phyloP scores from a whole-genome alignment of 345 rosid species.

The Arabidopsis arenosa region DNA sequence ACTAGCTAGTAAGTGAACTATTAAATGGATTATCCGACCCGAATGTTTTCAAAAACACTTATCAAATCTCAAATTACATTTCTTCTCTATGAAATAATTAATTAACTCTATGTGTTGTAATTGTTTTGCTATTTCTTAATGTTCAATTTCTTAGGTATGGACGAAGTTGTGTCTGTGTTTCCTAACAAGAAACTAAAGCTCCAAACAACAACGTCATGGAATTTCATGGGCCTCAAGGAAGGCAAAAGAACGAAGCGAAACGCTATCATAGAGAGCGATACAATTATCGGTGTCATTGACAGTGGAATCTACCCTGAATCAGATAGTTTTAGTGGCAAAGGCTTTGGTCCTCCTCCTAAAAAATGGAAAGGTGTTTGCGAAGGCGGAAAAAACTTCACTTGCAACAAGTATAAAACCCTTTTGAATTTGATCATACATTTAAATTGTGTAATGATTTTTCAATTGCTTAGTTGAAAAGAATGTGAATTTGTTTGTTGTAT shows the following conservation, averaged over 20 bases:
- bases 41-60: not conserved
- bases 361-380: constrained; percentile 61
- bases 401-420: constrained; percentile 55
- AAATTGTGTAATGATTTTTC: not conserved
- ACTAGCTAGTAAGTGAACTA: constrained; percentile 46
- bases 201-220: constrained; percentile 64
- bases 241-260: constrained; percentile 42
- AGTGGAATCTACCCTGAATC: constrained; percentile 63
- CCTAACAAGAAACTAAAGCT: constrained; percentile 52
- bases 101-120: not conserved
- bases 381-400: constrained; percentile 53
- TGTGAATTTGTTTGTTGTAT: constrained; percentile 4
- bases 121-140: not conserved
- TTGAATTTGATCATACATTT: not conserved
- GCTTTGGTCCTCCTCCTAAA: constrained; percentile 54
- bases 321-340: constrained; percentile 48
- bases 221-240: constrained; percentile 58
- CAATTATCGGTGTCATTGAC: constrained; percentile 56
- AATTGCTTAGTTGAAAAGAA: constrained; percentile 30
- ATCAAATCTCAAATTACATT: not conserved
- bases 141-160: constrained; percentile 45
- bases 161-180: constrained; percentile 65
- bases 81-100: not conserved
- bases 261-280: constrained; percentile 44
- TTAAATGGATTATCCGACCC: not conserved